Conservation (phyloP, 352 stramenopile genomes). For the Globisporangium polare region DNA sequence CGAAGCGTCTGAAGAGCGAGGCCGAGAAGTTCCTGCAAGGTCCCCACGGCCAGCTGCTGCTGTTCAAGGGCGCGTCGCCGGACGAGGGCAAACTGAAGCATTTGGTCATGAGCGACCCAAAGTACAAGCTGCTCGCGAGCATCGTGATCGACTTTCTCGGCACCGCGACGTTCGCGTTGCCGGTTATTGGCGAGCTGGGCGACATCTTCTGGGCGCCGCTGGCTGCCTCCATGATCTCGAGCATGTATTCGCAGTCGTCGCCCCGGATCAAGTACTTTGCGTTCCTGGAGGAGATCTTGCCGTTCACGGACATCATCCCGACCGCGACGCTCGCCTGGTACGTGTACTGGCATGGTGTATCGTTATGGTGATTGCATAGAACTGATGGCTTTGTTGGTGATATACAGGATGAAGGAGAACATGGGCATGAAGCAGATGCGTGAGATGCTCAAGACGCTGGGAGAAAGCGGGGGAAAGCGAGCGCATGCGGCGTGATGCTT, state of each 20-base stretch:
- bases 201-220: conserved; percentile 92
- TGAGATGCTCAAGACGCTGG: conserved; percentile 16
- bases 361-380: background rate
- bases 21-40: conserved; percentile 43
- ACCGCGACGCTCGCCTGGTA: conserved; percentile 92
- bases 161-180: conserved; percentile 83
- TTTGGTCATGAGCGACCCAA: conserved; percentile 51
- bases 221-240: conserved; percentile 85
- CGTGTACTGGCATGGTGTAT: too few relatives aligned
- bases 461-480: background rate
- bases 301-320: conserved; percentile 95
- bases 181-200: conserved; percentile 83
- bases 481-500: background rate
- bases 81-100: conserved; percentile 13
- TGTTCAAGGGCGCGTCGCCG: conserved; percentile 43
- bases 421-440: conserved; percentile 34
- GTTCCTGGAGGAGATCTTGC: conserved; percentile 82
- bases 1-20: conserved; percentile 38
- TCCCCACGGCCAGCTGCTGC: conserved; percentile 52
- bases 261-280: conserved; percentile 87
- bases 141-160: conserved; percentile 90
- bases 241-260: conserved; percentile 87
- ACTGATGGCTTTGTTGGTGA: background rate
- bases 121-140: conserved; percentile 56
- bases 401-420: conserved; percentile 72